phyloP scores from a whole-genome alignment of 768 basidiomycete genomes.

The Trametes cinnabarina region DNA sequence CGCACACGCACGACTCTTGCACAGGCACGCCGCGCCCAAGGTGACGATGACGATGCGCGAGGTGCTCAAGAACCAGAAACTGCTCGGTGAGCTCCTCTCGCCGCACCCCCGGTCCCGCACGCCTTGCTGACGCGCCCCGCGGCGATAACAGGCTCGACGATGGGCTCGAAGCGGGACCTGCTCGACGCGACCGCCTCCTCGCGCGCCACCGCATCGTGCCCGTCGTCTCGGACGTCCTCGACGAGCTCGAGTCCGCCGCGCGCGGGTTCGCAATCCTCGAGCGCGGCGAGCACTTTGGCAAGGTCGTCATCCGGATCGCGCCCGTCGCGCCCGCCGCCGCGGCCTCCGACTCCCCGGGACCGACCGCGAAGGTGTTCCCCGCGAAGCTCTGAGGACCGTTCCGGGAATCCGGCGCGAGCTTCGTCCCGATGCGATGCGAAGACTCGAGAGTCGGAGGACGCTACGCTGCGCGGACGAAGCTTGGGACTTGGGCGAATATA shows the following conservation, averaged over 20 bases:
- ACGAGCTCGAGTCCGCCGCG: constrained; percentile 54
- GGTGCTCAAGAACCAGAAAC: constrained; percentile 68
- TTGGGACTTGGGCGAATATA: background rate
- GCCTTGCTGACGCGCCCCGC: too few species aligned
- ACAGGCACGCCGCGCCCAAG: constrained; percentile 59
- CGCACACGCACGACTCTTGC: constrained; percentile 6
- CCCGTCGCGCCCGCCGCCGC: too few species aligned
- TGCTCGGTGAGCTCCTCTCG: constrained; percentile 54
- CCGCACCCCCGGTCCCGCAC: too few species aligned
- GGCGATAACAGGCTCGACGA: constrained; percentile 75
- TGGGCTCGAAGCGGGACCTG: constrained; percentile 80
- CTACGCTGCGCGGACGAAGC: too few species aligned
- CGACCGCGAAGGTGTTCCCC: background rate
- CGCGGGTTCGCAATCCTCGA: constrained; percentile 69
- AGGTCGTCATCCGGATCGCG: constrained; percentile 59
- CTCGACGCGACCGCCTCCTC: constrained; percentile 70
- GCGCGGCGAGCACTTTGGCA: constrained; percentile 71
- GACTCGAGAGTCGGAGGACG: background rate
- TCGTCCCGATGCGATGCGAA: too few species aligned
- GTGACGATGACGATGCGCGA: constrained; percentile 75
- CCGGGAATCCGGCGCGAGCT: too few species aligned
- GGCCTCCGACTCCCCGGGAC: constrained; percentile 3
- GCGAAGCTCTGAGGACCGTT: constrained; percentile 8
- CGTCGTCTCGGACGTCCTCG: constrained; percentile 65
- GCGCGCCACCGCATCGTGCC: constrained; percentile 65